phyloP scores from a whole-genome alignment of 805 yeast species.

The Yamadazyma scolyti region DNA sequence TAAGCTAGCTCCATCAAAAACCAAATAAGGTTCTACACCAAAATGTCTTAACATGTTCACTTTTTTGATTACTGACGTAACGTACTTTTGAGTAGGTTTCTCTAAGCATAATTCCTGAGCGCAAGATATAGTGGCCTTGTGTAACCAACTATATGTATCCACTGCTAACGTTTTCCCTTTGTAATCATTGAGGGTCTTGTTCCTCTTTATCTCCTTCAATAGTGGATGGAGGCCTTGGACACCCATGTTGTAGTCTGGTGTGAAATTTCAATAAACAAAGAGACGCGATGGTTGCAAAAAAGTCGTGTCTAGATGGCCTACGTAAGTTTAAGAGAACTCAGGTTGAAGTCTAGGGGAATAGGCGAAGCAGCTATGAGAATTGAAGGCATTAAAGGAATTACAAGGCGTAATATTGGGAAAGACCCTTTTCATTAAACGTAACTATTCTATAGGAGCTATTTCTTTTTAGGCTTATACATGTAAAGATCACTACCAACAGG shows the following conservation, averaged over 20 bases:
- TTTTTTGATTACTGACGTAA: slow-evolving; percentile 65
- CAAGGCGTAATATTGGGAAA: no score
- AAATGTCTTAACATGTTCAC: slow-evolving; percentile 62
- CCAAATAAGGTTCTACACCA: slow-evolving; percentile 79
- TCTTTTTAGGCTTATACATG: slow-evolving; percentile 33
- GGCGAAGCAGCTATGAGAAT: no score
- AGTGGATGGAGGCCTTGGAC: slow-evolving; percentile 79
- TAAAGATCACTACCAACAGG: slow-evolving; percentile 28
- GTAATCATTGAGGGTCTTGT: slow-evolving; percentile 54
- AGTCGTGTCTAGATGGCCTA: no score
- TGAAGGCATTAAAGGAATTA: no score
- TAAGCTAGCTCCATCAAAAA: slow-evolving; percentile 88
- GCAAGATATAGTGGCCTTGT: slow-evolving; percentile 77
- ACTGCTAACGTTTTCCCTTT: slow-evolving; percentile 79
- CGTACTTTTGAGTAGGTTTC: slow-evolving; percentile 65
- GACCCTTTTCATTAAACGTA: no score
- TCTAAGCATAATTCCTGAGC: slow-evolving; percentile 76
- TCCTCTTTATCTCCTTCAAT: slow-evolving; percentile 68
- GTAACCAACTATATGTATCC: slow-evolving; percentile 98
- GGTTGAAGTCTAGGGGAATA: no score
- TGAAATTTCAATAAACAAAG: background rate
- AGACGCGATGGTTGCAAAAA: no score
- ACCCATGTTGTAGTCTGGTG: slow-evolving; percentile 61
- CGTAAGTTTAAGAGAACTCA: no score
- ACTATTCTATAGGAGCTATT: no score